A percentile compares a stretch with the other conserved stretches of the same genome.
These are phyloP conservation scores for Crithidia thermophila DNA, from an alignment of 208 protist species.

Conservation along the genomic window DNA sequence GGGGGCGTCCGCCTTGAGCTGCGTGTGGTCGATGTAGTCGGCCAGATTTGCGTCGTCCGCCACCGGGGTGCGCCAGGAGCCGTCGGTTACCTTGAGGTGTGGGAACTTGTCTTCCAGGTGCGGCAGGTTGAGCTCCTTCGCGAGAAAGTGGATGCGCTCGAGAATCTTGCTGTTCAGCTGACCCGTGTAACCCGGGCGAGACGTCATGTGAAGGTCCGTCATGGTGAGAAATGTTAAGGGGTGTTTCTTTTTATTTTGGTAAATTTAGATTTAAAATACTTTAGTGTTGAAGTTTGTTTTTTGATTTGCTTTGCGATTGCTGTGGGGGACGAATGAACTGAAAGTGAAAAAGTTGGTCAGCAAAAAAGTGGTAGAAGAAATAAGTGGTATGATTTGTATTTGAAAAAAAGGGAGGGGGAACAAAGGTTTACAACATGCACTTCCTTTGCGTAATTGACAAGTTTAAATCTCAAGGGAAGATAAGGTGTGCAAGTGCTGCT, in stretches of 20 bases:
- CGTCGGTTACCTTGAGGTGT: slow-evolving; percentile 52
- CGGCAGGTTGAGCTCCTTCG: slow-evolving; percentile 38
- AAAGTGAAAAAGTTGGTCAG: too few relatives aligned
- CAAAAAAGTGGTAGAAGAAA: too few relatives aligned
- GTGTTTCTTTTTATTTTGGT: background rate
- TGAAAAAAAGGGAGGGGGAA: too few relatives aligned
- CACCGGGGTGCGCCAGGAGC: slow-evolving; percentile 48
- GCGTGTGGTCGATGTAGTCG: slow-evolving; percentile 94
- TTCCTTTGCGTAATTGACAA: too few relatives aligned
- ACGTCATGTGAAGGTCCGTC: slow-evolving; percentile 45
- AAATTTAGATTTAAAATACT: too few relatives aligned
- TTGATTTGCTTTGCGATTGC: too few relatives aligned
- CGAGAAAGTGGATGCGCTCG: slow-evolving; percentile 54
- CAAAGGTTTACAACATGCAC: too few relatives aligned
- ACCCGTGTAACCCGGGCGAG: slow-evolving; percentile 63
- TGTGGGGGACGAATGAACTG: too few relatives aligned
- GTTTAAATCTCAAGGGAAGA: too few relatives aligned
- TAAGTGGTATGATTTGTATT: too few relatives aligned
- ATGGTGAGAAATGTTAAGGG: slow-evolving; percentile 12
- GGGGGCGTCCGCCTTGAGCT: slow-evolving; percentile 85
- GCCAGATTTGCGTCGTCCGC: slow-evolving; percentile 27
- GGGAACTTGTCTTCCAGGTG: slow-evolving; percentile 60
- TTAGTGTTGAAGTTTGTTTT: too few relatives aligned
- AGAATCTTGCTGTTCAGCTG: slow-evolving; percentile 63
- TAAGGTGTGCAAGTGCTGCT: too few relatives aligned